Evolutionary conservation across 2,329 filamentous ascomycete species (phyloP).

Genomic region (Talaromyces sp.): DNA sequence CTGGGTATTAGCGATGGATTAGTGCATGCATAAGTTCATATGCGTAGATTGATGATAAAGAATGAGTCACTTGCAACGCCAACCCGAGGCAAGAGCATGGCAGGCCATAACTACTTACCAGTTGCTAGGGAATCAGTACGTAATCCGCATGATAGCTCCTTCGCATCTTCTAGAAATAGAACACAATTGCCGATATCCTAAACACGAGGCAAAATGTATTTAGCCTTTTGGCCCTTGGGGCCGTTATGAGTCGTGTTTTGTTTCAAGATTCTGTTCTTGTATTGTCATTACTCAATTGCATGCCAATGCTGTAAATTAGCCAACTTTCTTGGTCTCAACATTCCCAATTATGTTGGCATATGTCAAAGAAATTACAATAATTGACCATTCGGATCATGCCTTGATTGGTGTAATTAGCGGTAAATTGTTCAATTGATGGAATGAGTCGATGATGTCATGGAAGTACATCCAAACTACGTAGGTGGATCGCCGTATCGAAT

Average conservation of each 20-base stretch:
- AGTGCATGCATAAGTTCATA: not conserved
- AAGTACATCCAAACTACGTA: not conserved
- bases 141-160: not conserved
- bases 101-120: not conserved
- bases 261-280: not conserved
- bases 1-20: slow-evolving; percentile 1
- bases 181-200: not conserved
- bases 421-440: not conserved
- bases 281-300: not conserved
- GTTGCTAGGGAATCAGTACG: not conserved
- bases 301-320: not conserved
- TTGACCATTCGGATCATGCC: not conserved
- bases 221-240: not conserved
- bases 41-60: not conserved
- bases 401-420: not conserved
- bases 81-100: not conserved
- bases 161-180: slow-evolving; percentile 6
- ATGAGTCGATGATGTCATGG: slow-evolving; percentile 4
- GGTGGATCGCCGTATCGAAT: not conserved
- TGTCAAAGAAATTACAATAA: not conserved
- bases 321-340: not conserved
- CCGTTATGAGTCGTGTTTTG: not conserved
- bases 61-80: not conserved
- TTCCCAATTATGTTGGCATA: not conserved
- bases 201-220: not conserved